Base-by-base conservation (phyloP, 768 basidiomycete species). In the Tephrocybe rancida region DNA sequence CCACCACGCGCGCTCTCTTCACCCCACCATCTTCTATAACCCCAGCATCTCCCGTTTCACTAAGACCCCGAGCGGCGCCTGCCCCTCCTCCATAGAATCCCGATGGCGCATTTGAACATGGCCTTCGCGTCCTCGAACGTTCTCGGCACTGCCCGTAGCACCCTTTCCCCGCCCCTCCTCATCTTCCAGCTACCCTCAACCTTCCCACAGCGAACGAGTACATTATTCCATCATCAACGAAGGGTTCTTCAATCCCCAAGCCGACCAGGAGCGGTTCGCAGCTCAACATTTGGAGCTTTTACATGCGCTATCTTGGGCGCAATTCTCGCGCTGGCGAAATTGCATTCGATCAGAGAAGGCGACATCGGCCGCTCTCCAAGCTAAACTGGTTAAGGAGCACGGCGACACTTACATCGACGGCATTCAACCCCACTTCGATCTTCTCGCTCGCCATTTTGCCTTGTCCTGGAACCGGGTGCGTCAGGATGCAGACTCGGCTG, bases 401-500 rank as follows among this genome's bases (percentile, higher is more conserved):
- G 97, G 97, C 25, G 95, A 98, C 52, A 69, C 79, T 0, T 99
- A 99, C 72, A 77, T 98, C 55, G 88, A 95, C 26, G 97, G 97
- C 41, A 95, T 98, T 56, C 90, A 95, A 65, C 97, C 97, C 9
- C 80, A 83, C 53, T 99, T 99, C 71, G 92, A 96, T 65, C 87
- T 91, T 3, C 79, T 98, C 64, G 97, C 95, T 11, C 91, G 97
- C 42, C 95, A 89, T 67, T 98, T 99, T 78, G 95, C 98, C 68
- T 98, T 96, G 2, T 94, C 90, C 5, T 99, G 96, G 97, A 99
- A 99, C 67, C 98, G 97, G 97, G 96, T 90, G 41, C 88, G 96
- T 55, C 97, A 99, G 74, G 95, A 97, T 57, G 93, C 95, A 68
- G 49, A 65, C 79, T 43, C 74, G 85, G 35, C 81, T 81, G 29